phyloP scores from a whole-genome alignment of 306 rosid species.

The Vigna nakashimae region DNA sequence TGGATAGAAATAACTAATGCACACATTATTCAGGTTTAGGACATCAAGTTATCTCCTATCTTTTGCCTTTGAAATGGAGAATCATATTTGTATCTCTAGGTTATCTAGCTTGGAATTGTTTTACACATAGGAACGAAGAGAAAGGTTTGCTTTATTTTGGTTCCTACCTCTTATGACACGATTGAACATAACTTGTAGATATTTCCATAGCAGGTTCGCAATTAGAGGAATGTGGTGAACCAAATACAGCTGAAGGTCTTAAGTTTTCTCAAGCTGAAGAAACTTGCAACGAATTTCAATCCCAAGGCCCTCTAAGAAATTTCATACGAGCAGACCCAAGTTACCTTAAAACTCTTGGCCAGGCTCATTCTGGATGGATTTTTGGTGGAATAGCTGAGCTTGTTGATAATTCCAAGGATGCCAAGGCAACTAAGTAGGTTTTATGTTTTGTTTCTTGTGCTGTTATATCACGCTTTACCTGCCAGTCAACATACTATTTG shows the following conservation, averaged over 20 bases:
- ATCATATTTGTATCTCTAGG: constrained; percentile 11
- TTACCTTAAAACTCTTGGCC: constrained; percentile 69
- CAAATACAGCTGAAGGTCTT: constrained; percentile 5
- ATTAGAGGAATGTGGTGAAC: constrained; percentile 46
- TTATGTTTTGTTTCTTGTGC: constrained; percentile 35
- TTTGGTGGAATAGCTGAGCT: constrained; percentile 75
- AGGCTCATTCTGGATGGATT: constrained; percentile 69
- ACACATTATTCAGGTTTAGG: too few species aligned
- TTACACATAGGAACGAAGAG: not conserved
- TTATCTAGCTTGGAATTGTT: constrained; percentile 1
- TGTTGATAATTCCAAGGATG: constrained; percentile 66
- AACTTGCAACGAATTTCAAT: constrained; percentile 28
- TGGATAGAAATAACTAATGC: constrained; percentile 15
- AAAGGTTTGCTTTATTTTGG: constrained; percentile 34
- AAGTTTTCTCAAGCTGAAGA: not conserved
- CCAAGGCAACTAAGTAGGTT: constrained; percentile 66
- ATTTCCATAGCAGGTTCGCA: constrained; percentile 45
- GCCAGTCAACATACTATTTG: not conserved
- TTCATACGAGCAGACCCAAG: constrained; percentile 56
- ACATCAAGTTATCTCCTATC: too few species aligned
- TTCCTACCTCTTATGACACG: constrained; percentile 6
- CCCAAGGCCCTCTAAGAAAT: constrained; percentile 40
- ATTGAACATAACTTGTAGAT: constrained; percentile 11
- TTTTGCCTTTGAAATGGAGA: not conserved
- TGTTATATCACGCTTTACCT: constrained; percentile 21